These are phyloP conservation scores for Sinapis alba DNA, from an alignment of 441 rosid species.

Conservation along the genomic window DNA sequence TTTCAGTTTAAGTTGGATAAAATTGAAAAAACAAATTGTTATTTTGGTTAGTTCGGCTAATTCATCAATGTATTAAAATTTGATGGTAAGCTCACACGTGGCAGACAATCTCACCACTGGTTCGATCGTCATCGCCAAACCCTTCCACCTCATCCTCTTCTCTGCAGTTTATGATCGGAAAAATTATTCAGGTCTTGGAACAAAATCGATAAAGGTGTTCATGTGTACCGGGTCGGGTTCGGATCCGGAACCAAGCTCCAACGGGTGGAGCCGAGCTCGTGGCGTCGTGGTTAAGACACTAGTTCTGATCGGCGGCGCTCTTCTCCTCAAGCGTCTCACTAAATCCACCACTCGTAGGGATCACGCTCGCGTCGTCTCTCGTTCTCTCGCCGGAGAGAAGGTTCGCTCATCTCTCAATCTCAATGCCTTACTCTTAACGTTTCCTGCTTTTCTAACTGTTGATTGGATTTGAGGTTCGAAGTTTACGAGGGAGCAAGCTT, in stretches of 20 bases:
- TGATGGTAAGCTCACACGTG: constrained; percentile 22
- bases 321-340: constrained; percentile 81
- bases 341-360: constrained; percentile 94
- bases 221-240: constrained; percentile 53
- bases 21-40: too few relatives aligned
- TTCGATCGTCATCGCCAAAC: constrained; percentile 5
- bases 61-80: too few relatives aligned
- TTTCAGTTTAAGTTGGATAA: too few relatives aligned
- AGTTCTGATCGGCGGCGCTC: constrained; percentile 73
- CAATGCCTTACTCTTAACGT: neutral
- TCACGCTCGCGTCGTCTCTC: constrained; percentile 76
- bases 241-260: constrained; percentile 54
- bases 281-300: constrained; percentile 70
- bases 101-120: constrained; percentile 25
- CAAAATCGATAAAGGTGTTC: neutral
- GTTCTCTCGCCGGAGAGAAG: constrained; percentile 82
- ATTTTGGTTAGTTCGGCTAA: too few relatives aligned
- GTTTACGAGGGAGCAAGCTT: constrained; percentile 86
- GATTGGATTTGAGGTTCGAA: constrained; percentile 26
- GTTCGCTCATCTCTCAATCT: constrained; percentile 27
- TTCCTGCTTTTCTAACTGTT: neutral
- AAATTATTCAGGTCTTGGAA: neutral
- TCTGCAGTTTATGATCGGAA: neutral
- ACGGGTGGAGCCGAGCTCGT: constrained; percentile 80
- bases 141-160: neutral